Evolutionary conservation across 2,329 filamentous ascomycete species (phyloP).

Genomic region (Calonectria pseudoreteaudii): DNA sequence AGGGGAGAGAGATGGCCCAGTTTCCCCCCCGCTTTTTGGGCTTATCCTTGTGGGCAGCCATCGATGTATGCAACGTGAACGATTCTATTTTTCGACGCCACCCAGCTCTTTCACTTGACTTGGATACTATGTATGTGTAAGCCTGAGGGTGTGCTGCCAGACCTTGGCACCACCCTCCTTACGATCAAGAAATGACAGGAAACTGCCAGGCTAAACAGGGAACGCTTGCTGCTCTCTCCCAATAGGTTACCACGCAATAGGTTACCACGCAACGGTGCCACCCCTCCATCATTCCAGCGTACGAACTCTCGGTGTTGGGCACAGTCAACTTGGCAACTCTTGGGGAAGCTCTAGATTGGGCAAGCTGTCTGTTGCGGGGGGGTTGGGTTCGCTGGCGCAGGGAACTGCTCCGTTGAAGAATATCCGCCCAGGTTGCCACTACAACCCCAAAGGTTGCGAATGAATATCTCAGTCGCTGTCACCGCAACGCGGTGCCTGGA

Average conservation of each 20-base stretch:
- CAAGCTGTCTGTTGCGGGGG: neutral
- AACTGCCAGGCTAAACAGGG: neutral
- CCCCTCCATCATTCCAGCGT: constrained; percentile 1
- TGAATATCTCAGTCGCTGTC: neutral
- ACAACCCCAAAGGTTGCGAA: neutral
- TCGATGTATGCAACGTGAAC: neutral
- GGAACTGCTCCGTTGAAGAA: neutral
- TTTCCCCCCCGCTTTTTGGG: neutral
- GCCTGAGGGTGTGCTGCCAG: constrained; percentile 7
- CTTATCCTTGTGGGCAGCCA: constrained; percentile 2
- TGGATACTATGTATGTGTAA: neutral
- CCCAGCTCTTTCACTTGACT: neutral
- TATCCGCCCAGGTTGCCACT: neutral
- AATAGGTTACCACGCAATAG: neutral
- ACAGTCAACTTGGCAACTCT: neutral
- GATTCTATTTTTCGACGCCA: constrained; percentile 1
- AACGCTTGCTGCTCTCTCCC: neutral
- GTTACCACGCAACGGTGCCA: neutral
- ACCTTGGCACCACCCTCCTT: neutral
- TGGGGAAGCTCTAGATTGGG: too few relatives aligned
- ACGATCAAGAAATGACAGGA: neutral
- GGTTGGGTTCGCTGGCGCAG: too few relatives aligned
- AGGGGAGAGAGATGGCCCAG: neutral
- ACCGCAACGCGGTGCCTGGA: neutral
- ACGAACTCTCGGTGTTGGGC: neutral